phyloP scores from a whole-genome alignment of 805 yeast species.

The Metschnikowia kunwiensis region DNA sequence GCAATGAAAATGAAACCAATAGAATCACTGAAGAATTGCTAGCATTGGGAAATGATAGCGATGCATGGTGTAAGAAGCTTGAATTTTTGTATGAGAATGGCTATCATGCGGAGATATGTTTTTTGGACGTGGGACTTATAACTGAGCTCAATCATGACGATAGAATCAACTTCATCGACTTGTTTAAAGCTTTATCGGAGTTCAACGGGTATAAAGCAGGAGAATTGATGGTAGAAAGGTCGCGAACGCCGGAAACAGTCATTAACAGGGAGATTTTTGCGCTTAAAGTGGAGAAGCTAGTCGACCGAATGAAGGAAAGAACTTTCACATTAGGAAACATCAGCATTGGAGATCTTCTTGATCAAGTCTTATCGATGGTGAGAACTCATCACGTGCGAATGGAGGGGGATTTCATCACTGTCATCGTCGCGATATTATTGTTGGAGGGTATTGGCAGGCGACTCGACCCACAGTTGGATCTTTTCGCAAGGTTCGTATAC shows the following conservation, averaged over 20 bases:
- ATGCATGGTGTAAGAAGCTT: constrained; percentile 48
- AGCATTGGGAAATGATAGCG: constrained; percentile 30
- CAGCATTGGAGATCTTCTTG: constrained; percentile 86
- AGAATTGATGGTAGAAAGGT: constrained; percentile 90
- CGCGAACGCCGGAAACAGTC: constrained; percentile 92
- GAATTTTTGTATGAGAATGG: constrained; percentile 49
- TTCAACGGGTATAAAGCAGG: constrained; percentile 96
- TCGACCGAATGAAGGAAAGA: constrained; percentile 73
- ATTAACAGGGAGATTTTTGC: constrained; percentile 83
- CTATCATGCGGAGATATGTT: constrained; percentile 81
- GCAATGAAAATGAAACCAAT: constrained; percentile 46
- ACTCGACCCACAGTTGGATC: constrained; percentile 86
- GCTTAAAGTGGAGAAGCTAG: constrained; percentile 78
- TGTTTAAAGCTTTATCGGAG: constrained; percentile 82
- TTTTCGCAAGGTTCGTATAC: constrained; percentile 92
- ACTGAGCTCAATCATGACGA: constrained; percentile 81
- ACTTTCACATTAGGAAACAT: constrained; percentile 92
- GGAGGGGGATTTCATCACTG: constrained; percentile 96
- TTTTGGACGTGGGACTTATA: constrained; percentile 89
- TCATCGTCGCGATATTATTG: constrained; percentile 86
- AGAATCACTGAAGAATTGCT: constrained; percentile 42
- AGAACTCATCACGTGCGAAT: constrained; percentile 90
- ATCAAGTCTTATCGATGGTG: constrained; percentile 87
- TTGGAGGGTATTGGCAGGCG: constrained; percentile 95
- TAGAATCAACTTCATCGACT: constrained; percentile 79